These are phyloP conservation scores for Panicum virgatum DNA, from an alignment of 202 grass and related monocot species.

Conservation along the genomic window DNA sequence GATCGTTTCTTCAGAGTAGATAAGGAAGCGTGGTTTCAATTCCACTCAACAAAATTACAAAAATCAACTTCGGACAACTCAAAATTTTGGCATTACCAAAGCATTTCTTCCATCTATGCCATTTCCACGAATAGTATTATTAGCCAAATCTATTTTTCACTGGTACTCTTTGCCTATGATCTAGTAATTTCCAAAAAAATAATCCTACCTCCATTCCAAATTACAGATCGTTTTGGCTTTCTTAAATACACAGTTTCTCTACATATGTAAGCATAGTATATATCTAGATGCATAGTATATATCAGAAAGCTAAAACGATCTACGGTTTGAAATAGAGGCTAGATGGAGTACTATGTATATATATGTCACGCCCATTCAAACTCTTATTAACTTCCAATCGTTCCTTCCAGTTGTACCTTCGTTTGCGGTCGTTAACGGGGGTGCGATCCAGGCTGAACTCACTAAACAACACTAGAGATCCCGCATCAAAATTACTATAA, in stretches of 20 bases:
- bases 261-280: too few relatives aligned
- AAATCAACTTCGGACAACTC: not conserved
- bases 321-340: too few relatives aligned
- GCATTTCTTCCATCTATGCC: not conserved
- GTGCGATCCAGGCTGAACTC: conserved; percentile 14
- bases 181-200: too few relatives aligned
- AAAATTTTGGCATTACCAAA: not conserved
- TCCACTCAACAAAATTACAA: not conserved
- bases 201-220: too few relatives aligned
- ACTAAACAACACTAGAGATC: conserved; percentile 1
- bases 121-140: not conserved
- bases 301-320: too few relatives aligned
- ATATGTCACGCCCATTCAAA: not conserved
- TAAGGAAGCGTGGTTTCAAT: not conserved
- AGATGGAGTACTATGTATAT: too few relatives aligned
- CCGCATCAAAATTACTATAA: not conserved
- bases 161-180: too few relatives aligned
- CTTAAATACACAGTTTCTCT: too few relatives aligned
- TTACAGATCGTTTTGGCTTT: too few relatives aligned
- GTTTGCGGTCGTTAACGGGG: not conserved
- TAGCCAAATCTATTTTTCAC: not conserved
- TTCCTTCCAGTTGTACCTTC: not conserved
- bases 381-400: not conserved
- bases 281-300: too few relatives aligned
- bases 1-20: not conserved